Evolutionary conservation across 345 rosid genomes (phyloP).

Genomic region (Lumnitzera racemosa): DNA sequence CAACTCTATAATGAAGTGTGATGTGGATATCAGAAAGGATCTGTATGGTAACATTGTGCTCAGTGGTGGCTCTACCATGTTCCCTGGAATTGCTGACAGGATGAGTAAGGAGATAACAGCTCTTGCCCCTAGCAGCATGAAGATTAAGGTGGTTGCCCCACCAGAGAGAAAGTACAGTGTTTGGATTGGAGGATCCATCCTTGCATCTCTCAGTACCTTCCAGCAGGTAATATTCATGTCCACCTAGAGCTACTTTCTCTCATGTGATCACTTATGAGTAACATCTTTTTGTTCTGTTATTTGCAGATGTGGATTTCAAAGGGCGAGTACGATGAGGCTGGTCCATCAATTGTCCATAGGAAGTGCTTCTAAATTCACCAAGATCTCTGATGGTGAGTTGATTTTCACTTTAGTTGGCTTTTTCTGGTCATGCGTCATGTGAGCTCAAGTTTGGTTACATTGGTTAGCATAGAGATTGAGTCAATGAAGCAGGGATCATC

Average conservation of each 20-base stretch:
- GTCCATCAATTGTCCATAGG: slow-evolving; percentile 68
- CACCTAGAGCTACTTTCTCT: background rate
- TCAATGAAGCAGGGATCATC: background rate
- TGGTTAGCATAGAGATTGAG: slow-evolving; percentile 1
- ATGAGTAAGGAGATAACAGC: slow-evolving; percentile 64
- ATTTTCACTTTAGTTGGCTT: slow-evolving; percentile 33
- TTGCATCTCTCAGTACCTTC: slow-evolving; percentile 67
- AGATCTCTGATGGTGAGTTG: slow-evolving; percentile 36
- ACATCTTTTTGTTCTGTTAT: slow-evolving; percentile 3
- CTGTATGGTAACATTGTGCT: slow-evolving; percentile 55
- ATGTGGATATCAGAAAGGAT: slow-evolving; percentile 60
- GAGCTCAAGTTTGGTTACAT: slow-evolving; percentile 4
- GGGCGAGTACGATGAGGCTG: slow-evolving; percentile 57
- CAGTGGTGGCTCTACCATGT: slow-evolving; percentile 58
- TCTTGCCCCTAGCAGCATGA: slow-evolving; percentile 67
- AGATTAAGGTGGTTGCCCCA: slow-evolving; percentile 56
- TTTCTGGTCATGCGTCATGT: slow-evolving; percentile 37
- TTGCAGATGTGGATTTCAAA: slow-evolving; percentile 62
- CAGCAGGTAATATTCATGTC: slow-evolving; percentile 34
- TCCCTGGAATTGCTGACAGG: slow-evolving; percentile 54
- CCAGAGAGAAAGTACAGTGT: slow-evolving; percentile 63
- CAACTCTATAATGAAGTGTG: slow-evolving; percentile 62
- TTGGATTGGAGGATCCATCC: slow-evolving; percentile 74
- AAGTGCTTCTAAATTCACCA: slow-evolving; percentile 43
- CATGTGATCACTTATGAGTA: background rate